Evolutionary conservation across 2,329 filamentous ascomycete genomes (phyloP).

Genomic region (Pseudogymnoascus sp.): DNA sequence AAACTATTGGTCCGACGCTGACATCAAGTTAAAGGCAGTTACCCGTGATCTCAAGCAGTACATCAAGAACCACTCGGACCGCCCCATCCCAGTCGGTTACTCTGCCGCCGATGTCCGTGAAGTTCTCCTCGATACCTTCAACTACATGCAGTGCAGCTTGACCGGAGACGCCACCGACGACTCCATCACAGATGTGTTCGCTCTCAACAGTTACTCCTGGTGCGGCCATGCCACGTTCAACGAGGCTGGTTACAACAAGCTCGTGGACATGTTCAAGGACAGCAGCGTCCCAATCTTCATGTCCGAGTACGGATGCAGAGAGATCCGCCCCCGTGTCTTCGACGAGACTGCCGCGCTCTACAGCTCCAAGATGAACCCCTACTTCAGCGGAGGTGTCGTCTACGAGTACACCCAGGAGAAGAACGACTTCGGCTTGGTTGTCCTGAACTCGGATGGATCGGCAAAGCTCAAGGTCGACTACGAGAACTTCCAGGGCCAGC

Average conservation of each 20-base stretch:
- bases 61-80: slow-evolving; percentile 61
- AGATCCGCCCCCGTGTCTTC: slow-evolving; percentile 61
- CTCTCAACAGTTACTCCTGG: slow-evolving; percentile 71
- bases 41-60: slow-evolving; percentile 77
- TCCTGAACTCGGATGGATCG: slow-evolving; percentile 48
- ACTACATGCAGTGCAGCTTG: slow-evolving; percentile 63
- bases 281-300: slow-evolving; percentile 70
- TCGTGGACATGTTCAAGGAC: slow-evolving; percentile 57
- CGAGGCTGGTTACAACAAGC: slow-evolving; percentile 52
- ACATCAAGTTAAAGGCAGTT: slow-evolving; percentile 46
- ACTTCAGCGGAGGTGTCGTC: slow-evolving; percentile 68
- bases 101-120: slow-evolving; percentile 71
- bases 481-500: slow-evolving; percentile 67
- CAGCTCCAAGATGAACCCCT: slow-evolving; percentile 56
- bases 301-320: slow-evolving; percentile 75
- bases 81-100: slow-evolving; percentile 68
- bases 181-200: slow-evolving; percentile 66
- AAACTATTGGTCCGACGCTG: slow-evolving; percentile 10
- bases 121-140: slow-evolving; percentile 65
- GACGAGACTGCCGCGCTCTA: slow-evolving; percentile 70
- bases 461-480: slow-evolving; percentile 56
- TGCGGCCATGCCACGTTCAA: slow-evolving; percentile 57
- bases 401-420: slow-evolving; percentile 72
- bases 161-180: slow-evolving; percentile 46
- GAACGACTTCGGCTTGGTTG: slow-evolving; percentile 58